Conservation (phyloP, 768 basidiomycete species). For the Podaxis sp. region DNA sequence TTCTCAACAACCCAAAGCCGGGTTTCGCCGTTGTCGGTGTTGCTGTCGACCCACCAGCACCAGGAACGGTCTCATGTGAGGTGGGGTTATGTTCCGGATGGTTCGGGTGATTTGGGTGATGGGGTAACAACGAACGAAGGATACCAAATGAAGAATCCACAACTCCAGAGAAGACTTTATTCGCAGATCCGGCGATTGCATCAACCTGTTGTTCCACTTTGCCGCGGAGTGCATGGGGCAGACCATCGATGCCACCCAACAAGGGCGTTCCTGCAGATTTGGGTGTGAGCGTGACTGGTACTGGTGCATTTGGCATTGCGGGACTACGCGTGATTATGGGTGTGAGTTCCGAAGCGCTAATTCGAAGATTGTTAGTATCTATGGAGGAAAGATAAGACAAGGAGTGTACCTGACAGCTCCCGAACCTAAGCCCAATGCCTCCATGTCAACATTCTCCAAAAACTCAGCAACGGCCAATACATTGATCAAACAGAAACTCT, state of each 20-base stretch:
- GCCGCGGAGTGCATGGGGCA: constrained; percentile 57
- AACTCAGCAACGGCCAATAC: constrained; percentile 95
- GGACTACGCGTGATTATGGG: constrained; percentile 71
- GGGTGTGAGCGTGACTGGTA: constrained; percentile 22
- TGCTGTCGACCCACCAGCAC: not conserved
- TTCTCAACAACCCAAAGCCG: constrained; percentile 66
- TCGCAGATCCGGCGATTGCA: constrained; percentile 77
- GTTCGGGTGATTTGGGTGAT: constrained; percentile 13
- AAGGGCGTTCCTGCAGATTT: not conserved
- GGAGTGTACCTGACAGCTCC: constrained; percentile 55
- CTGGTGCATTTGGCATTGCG: constrained; percentile 44
- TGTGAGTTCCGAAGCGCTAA: constrained; percentile 73
- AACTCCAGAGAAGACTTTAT: constrained; percentile 83
- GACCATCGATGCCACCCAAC: constrained; percentile 31
- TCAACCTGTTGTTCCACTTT: constrained; percentile 82
- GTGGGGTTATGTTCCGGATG: too few species aligned
- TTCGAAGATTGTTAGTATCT: not conserved
- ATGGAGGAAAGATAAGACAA: constrained; percentile 2
- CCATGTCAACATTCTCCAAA: constrained; percentile 90
- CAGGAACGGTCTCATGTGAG: too few species aligned
- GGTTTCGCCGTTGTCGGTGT: not conserved
- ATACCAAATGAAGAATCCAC: constrained; percentile 91
- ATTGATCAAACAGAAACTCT: constrained; percentile 92
- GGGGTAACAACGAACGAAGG: constrained; percentile 73
- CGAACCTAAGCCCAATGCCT: constrained; percentile 58